Evolutionary conservation across 768 basidiomycete genomes (phyloP).

Genomic region (Kwoniella mangroviensis): DNA sequence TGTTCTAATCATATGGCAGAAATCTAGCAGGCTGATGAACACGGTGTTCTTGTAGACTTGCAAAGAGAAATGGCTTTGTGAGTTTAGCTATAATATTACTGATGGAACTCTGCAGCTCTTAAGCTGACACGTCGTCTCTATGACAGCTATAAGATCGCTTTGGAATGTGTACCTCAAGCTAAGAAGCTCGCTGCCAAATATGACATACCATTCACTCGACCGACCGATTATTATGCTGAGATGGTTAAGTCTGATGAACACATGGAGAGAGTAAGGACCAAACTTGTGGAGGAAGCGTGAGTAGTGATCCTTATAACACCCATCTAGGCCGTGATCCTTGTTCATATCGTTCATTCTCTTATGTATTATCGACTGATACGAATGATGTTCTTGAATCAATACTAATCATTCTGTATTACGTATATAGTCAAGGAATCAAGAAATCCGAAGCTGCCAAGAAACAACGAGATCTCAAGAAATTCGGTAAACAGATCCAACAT

Average conservation of each 20-base stretch:
- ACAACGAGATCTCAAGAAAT: constrained; percentile 95
- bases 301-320: constrained; percentile 21
- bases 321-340: no score
- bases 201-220: constrained; percentile 81
- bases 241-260: constrained; percentile 98
- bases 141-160: constrained; percentile 89
- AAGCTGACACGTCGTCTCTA: background rate
- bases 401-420: background rate
- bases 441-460: constrained; percentile 87
- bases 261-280: constrained; percentile 94
- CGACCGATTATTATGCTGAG: constrained; percentile 93
- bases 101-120: background rate
- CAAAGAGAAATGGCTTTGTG: constrained; percentile 96
- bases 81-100: constrained; percentile 53
- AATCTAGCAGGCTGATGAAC: background rate
- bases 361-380: no score
- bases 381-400: background rate
- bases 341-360: no score
- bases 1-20: background rate
- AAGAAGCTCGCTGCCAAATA: constrained; percentile 76
- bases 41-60: constrained; percentile 64
- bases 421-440: constrained; percentile 72
- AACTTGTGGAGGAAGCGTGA: constrained; percentile 77
- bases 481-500: constrained; percentile 94
- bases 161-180: constrained; percentile 78